phyloP scores from a whole-genome alignment of 2,329 filamentous ascomycete species.

The Paracoccidioides lutzii region DNA sequence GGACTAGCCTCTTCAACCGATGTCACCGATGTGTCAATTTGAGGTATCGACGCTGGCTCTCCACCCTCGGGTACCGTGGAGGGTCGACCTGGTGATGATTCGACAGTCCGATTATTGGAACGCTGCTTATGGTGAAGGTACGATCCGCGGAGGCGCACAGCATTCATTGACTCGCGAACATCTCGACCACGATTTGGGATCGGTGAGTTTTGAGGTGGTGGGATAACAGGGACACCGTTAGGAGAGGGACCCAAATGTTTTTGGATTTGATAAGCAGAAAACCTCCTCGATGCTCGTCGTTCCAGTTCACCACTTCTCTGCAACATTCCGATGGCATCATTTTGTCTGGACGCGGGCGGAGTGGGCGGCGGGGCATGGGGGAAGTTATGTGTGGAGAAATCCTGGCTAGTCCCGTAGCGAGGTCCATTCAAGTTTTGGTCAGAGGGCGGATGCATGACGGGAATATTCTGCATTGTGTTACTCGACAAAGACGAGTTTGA shows the following conservation, averaged over 20 bases:
- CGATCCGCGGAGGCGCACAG: conserved; percentile 34
- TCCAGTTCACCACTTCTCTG: conserved; percentile 89
- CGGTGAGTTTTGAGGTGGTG: conserved; percentile 62
- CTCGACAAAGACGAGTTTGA: conserved; percentile 41
- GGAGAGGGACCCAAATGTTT: conserved; percentile 76
- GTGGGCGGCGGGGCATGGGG: conserved; percentile 57
- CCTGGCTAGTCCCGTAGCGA: conserved; percentile 15
- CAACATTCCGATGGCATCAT: conserved; percentile 79
- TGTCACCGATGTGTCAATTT: conserved; percentile 19
- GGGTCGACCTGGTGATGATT: conserved; percentile 49
- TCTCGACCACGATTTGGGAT: conserved; percentile 73
- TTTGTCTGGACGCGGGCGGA: conserved; percentile 68
- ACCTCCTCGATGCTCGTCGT: conserved; percentile 78
- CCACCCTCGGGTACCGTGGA: conserved; percentile 17
- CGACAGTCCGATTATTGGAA: conserved; percentile 39
- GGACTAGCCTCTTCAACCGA: conserved; percentile 30
- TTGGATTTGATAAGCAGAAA: conserved; percentile 92
- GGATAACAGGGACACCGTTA: conserved; percentile 75
- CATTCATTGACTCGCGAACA: conserved; percentile 64
- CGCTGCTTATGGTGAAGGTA: conserved; percentile 36
- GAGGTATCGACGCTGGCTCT: conserved; percentile 23
- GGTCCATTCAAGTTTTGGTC: conserved; percentile 21
- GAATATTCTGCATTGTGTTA: conserved; percentile 60
- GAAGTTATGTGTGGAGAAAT: conserved; percentile 13
- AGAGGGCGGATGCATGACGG: conserved; percentile 56